Percentiles rank a stretch among this genome's conserved stretches.
These are phyloP conservation scores for Agrostemma githago DNA, from an alignment of 148 eudicot species.

Conservation along the genomic window DNA sequence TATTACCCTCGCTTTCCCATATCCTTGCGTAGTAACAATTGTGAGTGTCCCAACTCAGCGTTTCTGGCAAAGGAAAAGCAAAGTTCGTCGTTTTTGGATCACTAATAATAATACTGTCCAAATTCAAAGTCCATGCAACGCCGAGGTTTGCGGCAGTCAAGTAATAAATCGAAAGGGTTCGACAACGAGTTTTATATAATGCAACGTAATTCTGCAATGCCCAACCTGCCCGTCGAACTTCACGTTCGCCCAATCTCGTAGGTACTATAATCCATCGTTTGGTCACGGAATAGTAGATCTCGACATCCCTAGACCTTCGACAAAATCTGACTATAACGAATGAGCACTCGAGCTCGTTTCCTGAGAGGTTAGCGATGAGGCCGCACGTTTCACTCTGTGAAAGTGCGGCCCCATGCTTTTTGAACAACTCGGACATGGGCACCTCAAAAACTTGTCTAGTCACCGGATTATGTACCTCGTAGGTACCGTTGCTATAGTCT, in stretches of 20 bases:
- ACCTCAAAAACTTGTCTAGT: neutral
- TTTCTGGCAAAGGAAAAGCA: neutral
- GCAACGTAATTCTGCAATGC: neutral
- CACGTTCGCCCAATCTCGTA: neutral
- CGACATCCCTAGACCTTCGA: neutral
- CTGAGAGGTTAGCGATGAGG: neutral
- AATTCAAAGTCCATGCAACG: too few relatives aligned
- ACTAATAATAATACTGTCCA: neutral
- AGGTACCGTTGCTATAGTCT: neutral
- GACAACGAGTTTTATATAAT: neutral
- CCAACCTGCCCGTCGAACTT: neutral
- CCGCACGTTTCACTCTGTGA: neutral
- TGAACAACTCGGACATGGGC: neutral
- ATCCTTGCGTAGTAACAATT: neutral
- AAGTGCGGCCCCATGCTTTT: neutral
- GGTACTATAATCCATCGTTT: neutral
- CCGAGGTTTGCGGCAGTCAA: neutral
- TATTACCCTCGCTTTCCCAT: neutral
- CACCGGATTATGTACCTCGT: slow-evolving; percentile 2
- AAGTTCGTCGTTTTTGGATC: neutral
- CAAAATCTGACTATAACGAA: neutral
- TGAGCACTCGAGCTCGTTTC: neutral
- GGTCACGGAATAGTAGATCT: neutral
- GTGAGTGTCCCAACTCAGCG: neutral
- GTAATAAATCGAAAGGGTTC: neutral